Evolutionary conservation across 2,329 filamentous ascomycete species (phyloP).

Genomic region (Clonostachys byssicola): DNA sequence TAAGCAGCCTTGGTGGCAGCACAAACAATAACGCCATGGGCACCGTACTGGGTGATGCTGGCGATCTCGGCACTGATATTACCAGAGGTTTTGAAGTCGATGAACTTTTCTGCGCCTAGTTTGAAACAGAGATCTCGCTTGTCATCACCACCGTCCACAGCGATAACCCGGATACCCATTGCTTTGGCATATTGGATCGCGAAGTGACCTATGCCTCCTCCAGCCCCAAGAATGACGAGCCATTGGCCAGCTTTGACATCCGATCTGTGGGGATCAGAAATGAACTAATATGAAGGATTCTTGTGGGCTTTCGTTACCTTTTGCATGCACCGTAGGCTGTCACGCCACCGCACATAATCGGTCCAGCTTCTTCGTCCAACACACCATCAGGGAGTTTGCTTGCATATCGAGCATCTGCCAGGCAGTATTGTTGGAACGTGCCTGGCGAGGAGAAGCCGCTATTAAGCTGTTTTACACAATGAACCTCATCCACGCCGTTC

Average conservation of each 20-base stretch:
- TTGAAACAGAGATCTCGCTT: neutral
- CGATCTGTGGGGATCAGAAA: neutral
- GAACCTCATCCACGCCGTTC: neutral
- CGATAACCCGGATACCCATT: conserved; percentile 1
- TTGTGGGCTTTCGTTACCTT: neutral
- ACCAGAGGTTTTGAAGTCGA: neutral
- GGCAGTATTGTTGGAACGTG: neutral
- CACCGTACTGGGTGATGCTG: too few species aligned
- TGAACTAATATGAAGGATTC: neutral
- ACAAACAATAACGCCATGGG: too few species aligned
- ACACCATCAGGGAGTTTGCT: neutral
- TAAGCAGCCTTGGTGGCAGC: too few species aligned
- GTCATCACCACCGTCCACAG: neutral
- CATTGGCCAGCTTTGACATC: neutral
- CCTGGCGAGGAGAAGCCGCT: neutral
- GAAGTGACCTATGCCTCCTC: conserved; percentile 3
- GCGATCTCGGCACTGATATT: too few species aligned
- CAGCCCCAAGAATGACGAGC: conserved; percentile 1
- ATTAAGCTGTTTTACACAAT: neutral
- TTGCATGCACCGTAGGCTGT: too few species aligned
- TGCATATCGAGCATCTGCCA: neutral
- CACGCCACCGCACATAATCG: neutral
- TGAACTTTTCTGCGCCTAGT: neutral
- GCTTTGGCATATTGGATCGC: conserved; percentile 1
- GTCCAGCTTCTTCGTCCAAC: neutral